Conservation (phyloP, 495 filamentous ascomycete genomes). For the Trichoderma reesei region DNA sequence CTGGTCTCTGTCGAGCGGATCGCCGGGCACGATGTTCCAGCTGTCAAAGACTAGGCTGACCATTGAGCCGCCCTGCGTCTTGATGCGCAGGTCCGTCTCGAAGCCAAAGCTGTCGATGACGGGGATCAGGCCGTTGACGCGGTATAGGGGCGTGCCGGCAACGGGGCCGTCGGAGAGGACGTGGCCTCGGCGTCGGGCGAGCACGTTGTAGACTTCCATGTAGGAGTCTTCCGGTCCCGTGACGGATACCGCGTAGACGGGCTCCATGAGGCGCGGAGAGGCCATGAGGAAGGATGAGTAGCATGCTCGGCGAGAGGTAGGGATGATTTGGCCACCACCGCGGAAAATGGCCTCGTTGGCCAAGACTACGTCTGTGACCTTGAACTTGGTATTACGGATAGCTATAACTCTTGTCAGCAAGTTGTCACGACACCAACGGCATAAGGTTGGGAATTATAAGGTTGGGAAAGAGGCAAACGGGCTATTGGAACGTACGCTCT, state of each 20-base stretch:
- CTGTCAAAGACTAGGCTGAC: conserved; percentile 90
- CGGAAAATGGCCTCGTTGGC: conserved; percentile 85
- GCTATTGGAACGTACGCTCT: conserved; percentile 64
- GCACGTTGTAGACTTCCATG: conserved; percentile 78
- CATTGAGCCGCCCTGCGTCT: conserved; percentile 75
- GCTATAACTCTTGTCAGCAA: conserved; percentile 38
- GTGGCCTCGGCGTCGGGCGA: conserved; percentile 81
- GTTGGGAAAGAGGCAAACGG: conserved; percentile 9
- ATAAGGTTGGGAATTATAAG: conserved; percentile 10
- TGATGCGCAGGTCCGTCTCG: conserved; percentile 91
- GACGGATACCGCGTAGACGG: conserved; percentile 85
- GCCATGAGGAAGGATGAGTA: conserved; percentile 97
- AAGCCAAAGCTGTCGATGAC: conserved; percentile 97
- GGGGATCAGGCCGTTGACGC: conserved; percentile 79
- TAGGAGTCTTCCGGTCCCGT: conserved; percentile 88
- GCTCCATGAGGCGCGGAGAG: conserved; percentile 91
- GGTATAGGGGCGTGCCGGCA: conserved; percentile 90
- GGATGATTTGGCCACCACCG: conserved; percentile 94
- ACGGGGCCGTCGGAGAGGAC: conserved; percentile 89
- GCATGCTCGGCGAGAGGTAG: conserved; percentile 80
- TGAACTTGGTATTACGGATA: conserved; percentile 93
- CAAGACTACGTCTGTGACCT: conserved; percentile 80
- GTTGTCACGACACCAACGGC: not conserved
- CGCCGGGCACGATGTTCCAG: conserved; percentile 91
- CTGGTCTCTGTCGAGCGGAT: conserved; percentile 82